These are phyloP conservation scores for Cladosporium sp. DNA, from an alignment of 2,329 filamentous ascomycete genomes.

Conservation along the genomic window DNA sequence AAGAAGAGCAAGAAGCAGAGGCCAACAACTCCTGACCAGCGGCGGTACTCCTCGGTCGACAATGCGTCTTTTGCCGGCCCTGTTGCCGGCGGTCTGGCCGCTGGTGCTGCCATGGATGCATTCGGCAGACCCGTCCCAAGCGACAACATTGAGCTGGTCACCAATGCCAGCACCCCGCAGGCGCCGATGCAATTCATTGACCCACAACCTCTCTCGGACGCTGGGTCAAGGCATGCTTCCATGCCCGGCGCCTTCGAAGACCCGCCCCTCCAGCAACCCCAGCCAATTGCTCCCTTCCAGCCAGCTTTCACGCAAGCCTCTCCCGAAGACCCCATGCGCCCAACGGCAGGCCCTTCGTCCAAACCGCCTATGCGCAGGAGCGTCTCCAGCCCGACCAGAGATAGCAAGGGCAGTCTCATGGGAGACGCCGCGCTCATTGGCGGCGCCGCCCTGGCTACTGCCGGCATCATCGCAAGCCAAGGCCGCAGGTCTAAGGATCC, in stretches of 20 bases:
- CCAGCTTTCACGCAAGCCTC: constrained; percentile 24
- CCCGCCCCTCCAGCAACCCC: constrained; percentile 76
- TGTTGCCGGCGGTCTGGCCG: constrained; percentile 37
- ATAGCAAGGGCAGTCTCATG: constrained; percentile 21
- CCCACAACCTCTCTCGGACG: constrained; percentile 61
- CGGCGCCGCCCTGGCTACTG: constrained; percentile 33
- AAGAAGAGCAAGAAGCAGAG: constrained; percentile 35
- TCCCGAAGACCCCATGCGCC: constrained; percentile 8
- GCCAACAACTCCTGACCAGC: constrained; percentile 13
- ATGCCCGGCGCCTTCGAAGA: constrained; percentile 34
- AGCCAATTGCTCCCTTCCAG: constrained; percentile 64
- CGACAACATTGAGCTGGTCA: constrained; percentile 22
- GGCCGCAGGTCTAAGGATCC: constrained; percentile 27
- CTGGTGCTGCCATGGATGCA: constrained; percentile 36
- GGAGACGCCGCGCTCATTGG: constrained; percentile 39
- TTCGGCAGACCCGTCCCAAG: constrained; percentile 31
- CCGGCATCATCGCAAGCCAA: constrained; percentile 28
- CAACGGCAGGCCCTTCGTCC: not conserved
- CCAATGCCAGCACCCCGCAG: constrained; percentile 49
- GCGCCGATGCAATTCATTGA: constrained; percentile 57
- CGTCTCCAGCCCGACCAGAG: constrained; percentile 26
- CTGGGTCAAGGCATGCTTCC: constrained; percentile 37
- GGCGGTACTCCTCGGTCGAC: constrained; percentile 13
- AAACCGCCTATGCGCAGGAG: constrained; percentile 35
- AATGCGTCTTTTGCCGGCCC: constrained; percentile 33